Conservation (phyloP, 768 basidiomycete genomes). For the Fistulinella prunicolor region DNA sequence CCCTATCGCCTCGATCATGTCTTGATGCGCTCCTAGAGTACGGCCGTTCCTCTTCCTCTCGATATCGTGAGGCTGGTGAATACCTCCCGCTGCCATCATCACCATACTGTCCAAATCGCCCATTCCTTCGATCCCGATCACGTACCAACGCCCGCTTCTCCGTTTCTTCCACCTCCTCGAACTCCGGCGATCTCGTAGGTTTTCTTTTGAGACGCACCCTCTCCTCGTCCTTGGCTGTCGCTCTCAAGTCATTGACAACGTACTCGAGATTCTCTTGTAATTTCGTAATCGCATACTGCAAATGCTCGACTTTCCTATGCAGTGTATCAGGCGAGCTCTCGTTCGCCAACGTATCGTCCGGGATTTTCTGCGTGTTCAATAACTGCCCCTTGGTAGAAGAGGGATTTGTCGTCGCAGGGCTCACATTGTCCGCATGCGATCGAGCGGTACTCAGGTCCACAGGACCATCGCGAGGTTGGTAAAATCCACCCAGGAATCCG, state of each 20-base stretch:
- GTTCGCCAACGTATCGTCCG: slow-evolving; percentile 71
- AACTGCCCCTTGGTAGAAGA: slow-evolving; percentile 85
- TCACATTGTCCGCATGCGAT: slow-evolving; percentile 64
- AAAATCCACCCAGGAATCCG: slow-evolving; percentile 59
- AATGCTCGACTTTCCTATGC: slow-evolving; percentile 85
- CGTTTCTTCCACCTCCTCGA: slow-evolving; percentile 73
- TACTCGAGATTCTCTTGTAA: slow-evolving; percentile 93
- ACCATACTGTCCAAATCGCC: slow-evolving; percentile 69
- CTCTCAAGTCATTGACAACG: slow-evolving; percentile 69
- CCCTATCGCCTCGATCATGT: slow-evolving; percentile 37
- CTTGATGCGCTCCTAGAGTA: slow-evolving; percentile 45
- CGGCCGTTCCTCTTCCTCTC: slow-evolving; percentile 51
- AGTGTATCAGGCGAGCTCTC: slow-evolving; percentile 84
- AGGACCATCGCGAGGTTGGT: slow-evolving; percentile 79
- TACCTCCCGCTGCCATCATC: slow-evolving; percentile 37
- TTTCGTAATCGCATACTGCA: slow-evolving; percentile 79
- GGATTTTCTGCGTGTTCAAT: slow-evolving; percentile 71
- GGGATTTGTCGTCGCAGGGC: slow-evolving; percentile 60
- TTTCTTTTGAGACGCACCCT: slow-evolving; percentile 84
- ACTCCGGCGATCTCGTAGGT: slow-evolving; percentile 79
- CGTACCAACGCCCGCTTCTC: slow-evolving; percentile 78
- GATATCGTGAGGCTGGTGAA: slow-evolving; percentile 31
- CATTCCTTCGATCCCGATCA: slow-evolving; percentile 83
- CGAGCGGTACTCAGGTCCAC: slow-evolving; percentile 82
- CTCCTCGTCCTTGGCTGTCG: slow-evolving; percentile 78